These are phyloP conservation scores for Globisporangium heterothallicum DNA, from an alignment of 352 stramenopile genomes.

Conservation along the genomic window DNA sequence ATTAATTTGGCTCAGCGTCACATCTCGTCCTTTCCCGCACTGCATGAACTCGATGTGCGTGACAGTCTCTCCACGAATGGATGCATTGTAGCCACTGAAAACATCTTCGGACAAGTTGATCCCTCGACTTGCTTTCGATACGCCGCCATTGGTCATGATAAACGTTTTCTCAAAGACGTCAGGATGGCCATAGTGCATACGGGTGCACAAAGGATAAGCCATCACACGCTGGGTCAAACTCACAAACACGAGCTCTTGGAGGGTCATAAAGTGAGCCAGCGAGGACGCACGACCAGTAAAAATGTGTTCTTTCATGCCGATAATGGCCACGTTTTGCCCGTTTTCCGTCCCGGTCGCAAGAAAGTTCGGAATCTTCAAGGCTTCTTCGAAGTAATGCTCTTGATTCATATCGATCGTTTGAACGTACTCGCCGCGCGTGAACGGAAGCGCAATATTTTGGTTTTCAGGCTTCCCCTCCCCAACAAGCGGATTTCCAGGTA, in stretches of 20 bases:
- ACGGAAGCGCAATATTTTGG: constrained; percentile 83
- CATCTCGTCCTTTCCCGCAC: constrained; percentile 83
- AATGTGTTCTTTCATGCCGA: constrained; percentile 88
- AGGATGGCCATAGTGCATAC: constrained; percentile 86
- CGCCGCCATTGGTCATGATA: constrained; percentile 78
- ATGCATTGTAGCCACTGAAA: constrained; percentile 83
- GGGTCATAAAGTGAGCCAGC: constrained; percentile 83
- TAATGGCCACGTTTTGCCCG: constrained; percentile 70
- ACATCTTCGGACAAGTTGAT: constrained; percentile 90
- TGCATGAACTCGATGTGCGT: constrained; percentile 88
- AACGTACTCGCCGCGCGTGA: constrained; percentile 82
- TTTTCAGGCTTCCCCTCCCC: constrained; percentile 87
- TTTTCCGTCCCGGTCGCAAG: constrained; percentile 66
- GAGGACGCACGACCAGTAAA: constrained; percentile 84
- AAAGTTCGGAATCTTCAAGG: constrained; percentile 87
- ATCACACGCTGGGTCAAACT: constrained; percentile 83
- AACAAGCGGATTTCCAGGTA: constrained; percentile 78
- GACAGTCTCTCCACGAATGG: constrained; percentile 68
- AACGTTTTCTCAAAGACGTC: constrained; percentile 88
- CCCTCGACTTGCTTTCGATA: constrained; percentile 83
- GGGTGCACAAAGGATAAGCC: constrained; percentile 61
- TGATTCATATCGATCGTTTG: constrained; percentile 92
- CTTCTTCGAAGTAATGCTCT: constrained; percentile 87
- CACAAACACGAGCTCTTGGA: constrained; percentile 85
- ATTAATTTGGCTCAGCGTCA: constrained; percentile 85